Evolutionary conservation across 2,329 filamentous ascomycete genomes (phyloP), one percentile per base, ranked within the genome.

Genomic region (Fusarium citri): DNA sequence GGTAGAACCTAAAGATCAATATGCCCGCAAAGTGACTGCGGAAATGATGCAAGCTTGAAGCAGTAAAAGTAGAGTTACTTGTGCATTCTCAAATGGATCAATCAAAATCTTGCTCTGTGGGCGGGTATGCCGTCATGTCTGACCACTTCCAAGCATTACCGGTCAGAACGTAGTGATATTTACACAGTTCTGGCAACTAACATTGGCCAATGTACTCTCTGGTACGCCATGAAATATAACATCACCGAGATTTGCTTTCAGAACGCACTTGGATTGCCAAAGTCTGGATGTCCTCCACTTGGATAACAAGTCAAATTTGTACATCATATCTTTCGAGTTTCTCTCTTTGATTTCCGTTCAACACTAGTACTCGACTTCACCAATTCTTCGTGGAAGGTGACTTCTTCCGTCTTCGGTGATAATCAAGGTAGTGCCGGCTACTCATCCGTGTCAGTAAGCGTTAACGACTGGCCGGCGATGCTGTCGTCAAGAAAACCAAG

Each of bases 361-460:
- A 28, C 12, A 11, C 30, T 37, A 11, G 54, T 7, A 8, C 14
- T 30, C 30, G 18, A 45, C 31, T 56, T 18, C 18, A 26, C 4
- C 34, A 48, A 47, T 7, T 47, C n/a, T 65, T 60, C 25, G 40
- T 34, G 9, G 43, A 61, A 15, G 61, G 61, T 18, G 5, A 53
- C 2, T 31, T 47, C 23, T n/a, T 54, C 2, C 20, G 53, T 25
- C 23, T 59, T 12, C 42, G 26, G 22, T 47, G 41, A 22, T 22
- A 34, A 20, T 26, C 41, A 26, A 9, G 22, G 22, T 57, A 58
- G 28, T 55, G 43, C 2, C 22, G 59, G 20, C 28, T 48, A 9
- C 41, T 41, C n/a, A 60, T 62, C 16, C 45, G 41, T 58, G 55
- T 54, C 54, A 59, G 56, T 63, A 47, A 58, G 40, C 28, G 8